Evolutionary conservation across 768 basidiomycete genomes (phyloP), one percentile per base, ranked within the genome.

Genomic region (Amanita pallidorosea): DNA sequence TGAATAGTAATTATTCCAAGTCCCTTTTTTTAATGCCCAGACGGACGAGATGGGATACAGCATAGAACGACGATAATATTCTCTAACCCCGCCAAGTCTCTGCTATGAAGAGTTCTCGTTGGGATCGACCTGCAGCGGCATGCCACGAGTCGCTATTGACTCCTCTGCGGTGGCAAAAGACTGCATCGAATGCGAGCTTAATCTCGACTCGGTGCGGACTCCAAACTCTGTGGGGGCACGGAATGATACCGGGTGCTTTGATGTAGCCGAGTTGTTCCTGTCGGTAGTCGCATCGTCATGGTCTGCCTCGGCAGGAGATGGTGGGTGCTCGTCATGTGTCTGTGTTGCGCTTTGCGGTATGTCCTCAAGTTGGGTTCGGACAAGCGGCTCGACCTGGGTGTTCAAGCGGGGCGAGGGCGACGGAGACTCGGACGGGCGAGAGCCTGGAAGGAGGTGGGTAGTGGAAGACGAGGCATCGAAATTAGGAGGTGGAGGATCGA

Each of bases 401-500:
- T 27, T 18, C 27, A 45, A n/a, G 43, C 27, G 25, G 5, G 23
- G 22, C 13, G 27, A 6, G 7, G 27, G 43, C 7, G 15, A 9
- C 6, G 25, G 15, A 15, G 43, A 13, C n/a, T 8, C 8, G 8
- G 43, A n/a, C 22, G 4, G 46, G 33, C 18, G n/a, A 22, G 40
- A 34, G 23, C 29, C 15, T 22, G 45, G 7, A 27, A 45, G 38
- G 56, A 54, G 34, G 29, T 54, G 17, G 55, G 47, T 20, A 18
- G 38, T 38, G 13, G 37, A 51, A 12, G 43, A 45, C 4, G 49
- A 58, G 17, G 62, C 57, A 40, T 79, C 75, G 59, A 82, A 83
- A 44, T 71, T 77, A 13, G 81, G 82, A 13, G 81, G 82, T 0
- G 77, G 81, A 1, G 76, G 77, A 3, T 65, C 64, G 57, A 76